These are phyloP conservation scores for Lachancea meyersii DNA, from an alignment of 805 yeast genomes.

Conservation along the genomic window DNA sequence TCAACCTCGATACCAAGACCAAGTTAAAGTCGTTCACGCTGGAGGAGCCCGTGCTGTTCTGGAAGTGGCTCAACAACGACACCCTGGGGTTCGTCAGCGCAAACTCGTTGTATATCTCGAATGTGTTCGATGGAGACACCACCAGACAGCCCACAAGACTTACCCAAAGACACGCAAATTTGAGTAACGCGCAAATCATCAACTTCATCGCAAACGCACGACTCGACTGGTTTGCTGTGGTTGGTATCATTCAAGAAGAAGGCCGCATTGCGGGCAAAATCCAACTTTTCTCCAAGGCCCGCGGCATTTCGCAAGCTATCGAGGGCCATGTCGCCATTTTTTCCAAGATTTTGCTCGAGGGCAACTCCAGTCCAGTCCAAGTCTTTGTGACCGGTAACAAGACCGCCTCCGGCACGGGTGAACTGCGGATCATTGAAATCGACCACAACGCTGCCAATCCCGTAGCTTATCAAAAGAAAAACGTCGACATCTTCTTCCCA, in stretches of 20 bases:
- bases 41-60: slow-evolving; percentile 83
- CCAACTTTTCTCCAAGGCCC: slow-evolving; percentile 80
- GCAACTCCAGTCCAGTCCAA: slow-evolving; percentile 67
- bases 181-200: slow-evolving; percentile 80
- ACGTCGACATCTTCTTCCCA: slow-evolving; percentile 91
- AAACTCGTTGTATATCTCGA: slow-evolving; percentile 69
- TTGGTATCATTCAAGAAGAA: slow-evolving; percentile 90
- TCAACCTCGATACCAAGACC: slow-evolving; percentile 80
- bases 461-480: slow-evolving; percentile 70
- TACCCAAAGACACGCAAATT: slow-evolving; percentile 75
- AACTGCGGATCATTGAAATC: slow-evolving; percentile 88
- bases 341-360: slow-evolving; percentile 67
- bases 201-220: slow-evolving; percentile 77
- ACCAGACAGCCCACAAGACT: slow-evolving; percentile 72
- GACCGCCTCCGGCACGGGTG: slow-evolving; percentile 70
- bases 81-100: slow-evolving; percentile 82
- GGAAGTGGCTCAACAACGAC: slow-evolving; percentile 84
- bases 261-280: slow-evolving; percentile 95
- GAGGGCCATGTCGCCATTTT: slow-evolving; percentile 97
- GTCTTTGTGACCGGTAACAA: slow-evolving; percentile 91
- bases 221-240: slow-evolving; percentile 88
- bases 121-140: slow-evolving; percentile 73
- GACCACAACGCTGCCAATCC: slow-evolving; percentile 87
- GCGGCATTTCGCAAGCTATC: slow-evolving; percentile 92
- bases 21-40: slow-evolving; percentile 82